Conservation (phyloP, 306 rosid genomes). For the Cicer bijugum region DNA sequence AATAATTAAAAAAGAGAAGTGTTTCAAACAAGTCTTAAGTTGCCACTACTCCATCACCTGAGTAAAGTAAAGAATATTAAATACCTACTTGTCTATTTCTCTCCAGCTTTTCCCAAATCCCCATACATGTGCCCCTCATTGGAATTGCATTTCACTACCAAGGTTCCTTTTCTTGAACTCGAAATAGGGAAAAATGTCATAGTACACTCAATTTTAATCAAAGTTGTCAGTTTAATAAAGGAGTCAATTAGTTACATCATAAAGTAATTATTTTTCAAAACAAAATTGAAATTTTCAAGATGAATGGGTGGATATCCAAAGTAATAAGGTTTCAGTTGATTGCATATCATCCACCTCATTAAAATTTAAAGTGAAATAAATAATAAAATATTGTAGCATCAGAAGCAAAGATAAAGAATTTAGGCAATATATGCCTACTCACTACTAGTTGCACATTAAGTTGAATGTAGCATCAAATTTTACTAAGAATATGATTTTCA, state of each 20-base stretch:
- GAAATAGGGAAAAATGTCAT: no score
- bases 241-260: not conserved
- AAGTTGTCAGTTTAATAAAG: not conserved
- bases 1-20: no score
- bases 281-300: not conserved
- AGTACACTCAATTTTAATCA: no score
- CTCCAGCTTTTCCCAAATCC: no score
- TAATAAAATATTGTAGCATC: not conserved
- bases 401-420: not conserved
- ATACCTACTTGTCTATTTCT: no score
- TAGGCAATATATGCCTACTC: not conserved
- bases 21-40: no score
- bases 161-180: no score
- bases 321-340: not conserved
- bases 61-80: no score
- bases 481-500: not conserved
- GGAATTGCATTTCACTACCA: no score
- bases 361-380: not conserved
- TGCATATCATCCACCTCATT: not conserved
- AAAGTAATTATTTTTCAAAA: not conserved
- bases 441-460: not conserved
- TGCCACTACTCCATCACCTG: no score
- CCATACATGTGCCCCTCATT: no score
- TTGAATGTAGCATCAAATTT: not conserved
- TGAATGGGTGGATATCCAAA: conserved; percentile 7